Base-by-base conservation (phyloP, 352 stramenopile genomes). In the Pythium utonaiense region DNA sequence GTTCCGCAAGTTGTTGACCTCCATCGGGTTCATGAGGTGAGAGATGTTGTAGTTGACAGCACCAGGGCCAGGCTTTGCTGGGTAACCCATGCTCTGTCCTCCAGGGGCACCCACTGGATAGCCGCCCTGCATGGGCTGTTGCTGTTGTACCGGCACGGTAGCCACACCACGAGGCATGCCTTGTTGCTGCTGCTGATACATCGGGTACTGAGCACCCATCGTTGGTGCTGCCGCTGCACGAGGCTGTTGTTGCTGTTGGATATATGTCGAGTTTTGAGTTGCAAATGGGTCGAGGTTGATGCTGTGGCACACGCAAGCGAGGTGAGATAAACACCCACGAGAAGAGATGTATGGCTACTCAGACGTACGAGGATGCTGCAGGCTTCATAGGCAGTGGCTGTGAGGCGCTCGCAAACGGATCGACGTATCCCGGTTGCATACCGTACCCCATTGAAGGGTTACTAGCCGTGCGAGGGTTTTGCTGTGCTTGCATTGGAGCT, bases 11-110 rank as follows among this genome's bases (percentile, higher is more conserved):
- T 74, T 69, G 55, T 75, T 80, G 52, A 91, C 71, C 38, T 77
- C 83, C 42, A 73, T 80, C 12, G 84, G 84, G 60, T 91, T 89
- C 82, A 93, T 89, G 41, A 91, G 64, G 60, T 89, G 78, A 12
- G 84, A 91, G 53, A 93, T 93, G 66, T 84, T 91, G 67, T 85
- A 89, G 69, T 91, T 93, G 27, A 82, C 80, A 31, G 66, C 67
- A 58, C 48, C 50, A 22, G 27, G 33, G 10, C 36, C 50, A 22
- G 49, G 22, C 17, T 56, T 58, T 2, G 52, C 31, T 21, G 60
- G 59, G 33, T 65, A 65, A 1, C 27, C 51, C 3, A 21, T 6
- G 9, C 33, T 42, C 31, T n/a, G 27, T 14, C 31, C 42, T 2
- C 47, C 28, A 21, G 19, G 40, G 5, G 10, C 25, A 1, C 21